Evolutionary conservation across 306 rosid species (phyloP).

Genomic region (Prunus davidiana): DNA sequence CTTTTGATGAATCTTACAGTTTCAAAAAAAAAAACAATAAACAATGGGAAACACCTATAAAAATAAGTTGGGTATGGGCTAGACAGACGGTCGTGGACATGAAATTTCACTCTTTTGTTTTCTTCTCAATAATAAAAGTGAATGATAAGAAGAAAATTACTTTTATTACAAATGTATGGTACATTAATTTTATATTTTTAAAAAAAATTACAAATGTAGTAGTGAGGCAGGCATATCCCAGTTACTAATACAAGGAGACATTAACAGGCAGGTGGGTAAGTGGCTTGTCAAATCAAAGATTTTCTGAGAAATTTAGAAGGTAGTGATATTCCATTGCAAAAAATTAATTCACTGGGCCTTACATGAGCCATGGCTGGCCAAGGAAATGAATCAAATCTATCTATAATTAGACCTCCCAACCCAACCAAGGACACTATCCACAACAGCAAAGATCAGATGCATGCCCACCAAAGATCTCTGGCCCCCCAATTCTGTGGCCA

Average conservation of each 20-base stretch:
- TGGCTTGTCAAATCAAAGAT: slow-evolving; percentile 22
- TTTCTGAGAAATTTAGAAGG: not conserved
- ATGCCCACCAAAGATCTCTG: slow-evolving; percentile 29
- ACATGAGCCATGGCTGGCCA: not conserved
- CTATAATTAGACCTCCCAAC: slow-evolving; percentile 25
- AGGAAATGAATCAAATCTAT: slow-evolving; percentile 10
- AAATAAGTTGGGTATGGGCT: too few species aligned
- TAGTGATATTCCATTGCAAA: not conserved
- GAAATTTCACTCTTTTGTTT: too few species aligned
- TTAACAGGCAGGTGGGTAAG: not conserved
- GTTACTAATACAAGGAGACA: not conserved
- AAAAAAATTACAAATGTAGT: too few species aligned
- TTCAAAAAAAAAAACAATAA: too few species aligned
- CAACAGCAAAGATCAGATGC: slow-evolving; percentile 17
- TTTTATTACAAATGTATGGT: too few species aligned
- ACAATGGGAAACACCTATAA: too few species aligned
- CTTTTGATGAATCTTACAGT: too few species aligned
- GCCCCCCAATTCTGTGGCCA: slow-evolving; percentile 23
- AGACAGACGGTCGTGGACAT: too few species aligned
- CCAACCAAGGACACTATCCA: slow-evolving; percentile 16
- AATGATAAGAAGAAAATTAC: too few species aligned
- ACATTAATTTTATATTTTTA: too few species aligned
- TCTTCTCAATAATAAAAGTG: too few species aligned
- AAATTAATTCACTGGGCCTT: slow-evolving; percentile 28
- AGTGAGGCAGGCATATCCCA: not conserved